A percentile compares a stretch with the other conserved stretches of the same genome.
phyloP scores from a whole-genome alignment of 306 rosid genomes.

The Malus sylvestris region DNA sequence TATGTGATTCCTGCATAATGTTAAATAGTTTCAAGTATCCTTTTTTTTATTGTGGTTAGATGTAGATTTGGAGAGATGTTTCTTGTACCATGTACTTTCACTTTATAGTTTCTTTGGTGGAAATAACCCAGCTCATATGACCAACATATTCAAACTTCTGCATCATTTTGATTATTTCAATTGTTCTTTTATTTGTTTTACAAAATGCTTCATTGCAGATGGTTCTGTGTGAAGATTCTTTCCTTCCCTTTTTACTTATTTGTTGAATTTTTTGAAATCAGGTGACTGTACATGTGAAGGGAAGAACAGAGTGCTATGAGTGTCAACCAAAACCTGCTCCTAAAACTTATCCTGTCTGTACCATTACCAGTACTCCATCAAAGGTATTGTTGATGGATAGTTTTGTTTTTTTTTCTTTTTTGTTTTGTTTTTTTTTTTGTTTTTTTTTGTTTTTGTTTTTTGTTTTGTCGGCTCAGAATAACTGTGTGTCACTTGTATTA shows the following conservation, averaged over 20 bases:
- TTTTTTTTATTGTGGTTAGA: not conserved
- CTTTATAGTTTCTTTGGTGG: not conserved
- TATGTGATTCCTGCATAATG: not conserved
- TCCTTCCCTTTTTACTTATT: constrained; percentile 1
- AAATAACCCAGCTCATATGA: not conserved
- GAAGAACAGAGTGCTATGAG: constrained; percentile 94
- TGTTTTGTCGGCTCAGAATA: not conserved
- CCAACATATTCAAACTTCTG: not conserved
- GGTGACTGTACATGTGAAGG: constrained; percentile 98
- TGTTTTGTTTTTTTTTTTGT: constrained; percentile 3
- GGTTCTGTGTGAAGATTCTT: constrained; percentile 10
- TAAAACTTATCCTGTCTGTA: constrained; percentile 96
- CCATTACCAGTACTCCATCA: constrained; percentile 96
- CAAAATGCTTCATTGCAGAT: not conserved
- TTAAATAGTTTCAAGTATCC: not conserved
- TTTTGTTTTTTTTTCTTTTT: not conserved
- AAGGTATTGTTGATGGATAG: constrained; percentile 44
- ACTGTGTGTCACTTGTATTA: not conserved
- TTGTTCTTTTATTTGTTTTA: not conserved
- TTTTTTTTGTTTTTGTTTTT: not conserved
- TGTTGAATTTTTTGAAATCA: constrained; percentile 27
- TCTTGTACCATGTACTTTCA: not conserved
- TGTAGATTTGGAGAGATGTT: not conserved
- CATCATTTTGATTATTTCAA: not conserved
- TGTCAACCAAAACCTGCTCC: constrained; percentile 98